Percentiles rank a stretch among this genome's conserved stretches.
Evolutionary conservation across 1,284 basidiomycete species (phyloP).

Genomic region (Wolfiporia cocos): DNA sequence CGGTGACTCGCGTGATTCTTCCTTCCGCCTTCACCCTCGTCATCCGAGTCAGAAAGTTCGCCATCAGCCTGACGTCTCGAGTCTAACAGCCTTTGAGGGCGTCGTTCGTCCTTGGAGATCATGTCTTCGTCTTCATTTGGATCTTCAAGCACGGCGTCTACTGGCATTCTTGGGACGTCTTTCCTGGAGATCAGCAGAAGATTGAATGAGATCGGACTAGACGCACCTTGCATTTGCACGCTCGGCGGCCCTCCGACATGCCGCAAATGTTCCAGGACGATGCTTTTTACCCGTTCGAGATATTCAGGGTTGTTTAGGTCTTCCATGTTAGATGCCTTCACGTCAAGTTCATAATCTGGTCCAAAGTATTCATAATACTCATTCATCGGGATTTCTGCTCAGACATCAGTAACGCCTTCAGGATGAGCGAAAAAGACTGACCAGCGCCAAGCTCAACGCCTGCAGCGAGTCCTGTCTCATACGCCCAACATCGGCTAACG

Average conservation of each 20-base stretch:
- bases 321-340: constrained; percentile 92
- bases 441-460: constrained; percentile 89
- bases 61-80: constrained; percentile 70
- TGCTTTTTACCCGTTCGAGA: constrained; percentile 87
- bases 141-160: constrained; percentile 77
- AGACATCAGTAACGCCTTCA: background rate
- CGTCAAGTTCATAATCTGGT: constrained; percentile 96
- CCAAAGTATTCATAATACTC: constrained; percentile 99
- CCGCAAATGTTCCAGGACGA: constrained; percentile 88
- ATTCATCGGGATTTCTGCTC: constrained; percentile 88
- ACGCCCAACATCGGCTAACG: constrained; percentile 96
- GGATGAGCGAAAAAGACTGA: constrained; percentile 24
- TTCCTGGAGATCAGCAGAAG: constrained; percentile 3
- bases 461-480: constrained; percentile 94
- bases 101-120: constrained; percentile 67
- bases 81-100: constrained; percentile 70
- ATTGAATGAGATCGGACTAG: background rate
- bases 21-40: constrained; percentile 80
- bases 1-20: constrained; percentile 58
- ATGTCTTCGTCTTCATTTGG: constrained; percentile 77
- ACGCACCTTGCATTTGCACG: constrained; percentile 79
- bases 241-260: constrained; percentile 84
- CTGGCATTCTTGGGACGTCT: constrained; percentile 77
- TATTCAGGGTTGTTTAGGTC: constrained; percentile 94
- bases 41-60: constrained; percentile 80